These are phyloP conservation scores for Pseudopithomyces maydicus DNA, from an alignment of 2,329 filamentous ascomycete species.

Conservation along the genomic window DNA sequence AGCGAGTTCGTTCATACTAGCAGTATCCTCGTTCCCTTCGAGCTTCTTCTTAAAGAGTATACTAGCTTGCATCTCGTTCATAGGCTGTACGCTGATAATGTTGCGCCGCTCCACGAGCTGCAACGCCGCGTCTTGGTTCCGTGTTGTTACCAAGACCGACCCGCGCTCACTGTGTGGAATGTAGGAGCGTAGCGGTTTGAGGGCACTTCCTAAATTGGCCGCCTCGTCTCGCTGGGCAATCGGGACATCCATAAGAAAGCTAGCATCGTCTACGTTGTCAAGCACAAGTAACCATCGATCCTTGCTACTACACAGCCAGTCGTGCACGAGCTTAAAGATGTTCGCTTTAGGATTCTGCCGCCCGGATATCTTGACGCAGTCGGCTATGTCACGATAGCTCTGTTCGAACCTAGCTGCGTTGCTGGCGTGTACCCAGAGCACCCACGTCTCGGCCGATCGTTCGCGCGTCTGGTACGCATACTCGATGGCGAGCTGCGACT, in stretches of 20 bases:
- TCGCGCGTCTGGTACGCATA: conserved; percentile 13
- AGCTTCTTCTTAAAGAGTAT: conserved; percentile 12
- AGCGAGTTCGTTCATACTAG: conserved; percentile 16
- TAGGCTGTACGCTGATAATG: conserved; percentile 13
- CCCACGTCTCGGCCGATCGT: conserved; percentile 12
- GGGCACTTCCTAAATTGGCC: not conserved
- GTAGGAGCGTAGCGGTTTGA: conserved; percentile 1
- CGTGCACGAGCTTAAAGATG: conserved; percentile 17
- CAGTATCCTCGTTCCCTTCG: not conserved
- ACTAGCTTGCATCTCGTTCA: conserved; percentile 12
- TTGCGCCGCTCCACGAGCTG: conserved; percentile 14
- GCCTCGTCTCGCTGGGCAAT: too few species aligned
- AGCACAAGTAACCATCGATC: conserved; percentile 19
- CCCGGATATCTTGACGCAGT: conserved; percentile 10
- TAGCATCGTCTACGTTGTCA: conserved; percentile 19
- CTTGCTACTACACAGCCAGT: conserved; percentile 18
- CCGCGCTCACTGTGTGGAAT: conserved; percentile 15
- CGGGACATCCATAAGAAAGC: not conserved
- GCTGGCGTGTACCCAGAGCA: conserved; percentile 20
- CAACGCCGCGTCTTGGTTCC: conserved; percentile 11
- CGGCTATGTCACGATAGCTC: conserved; percentile 17
- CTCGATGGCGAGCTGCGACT: conserved; percentile 20
- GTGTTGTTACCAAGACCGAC: conserved; percentile 16
- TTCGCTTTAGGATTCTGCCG: conserved; percentile 14
- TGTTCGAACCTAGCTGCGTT: conserved; percentile 20